Evolutionary conservation across 257 asterid species (phyloP).

Genomic region (Solanum pinnatisectum): DNA sequence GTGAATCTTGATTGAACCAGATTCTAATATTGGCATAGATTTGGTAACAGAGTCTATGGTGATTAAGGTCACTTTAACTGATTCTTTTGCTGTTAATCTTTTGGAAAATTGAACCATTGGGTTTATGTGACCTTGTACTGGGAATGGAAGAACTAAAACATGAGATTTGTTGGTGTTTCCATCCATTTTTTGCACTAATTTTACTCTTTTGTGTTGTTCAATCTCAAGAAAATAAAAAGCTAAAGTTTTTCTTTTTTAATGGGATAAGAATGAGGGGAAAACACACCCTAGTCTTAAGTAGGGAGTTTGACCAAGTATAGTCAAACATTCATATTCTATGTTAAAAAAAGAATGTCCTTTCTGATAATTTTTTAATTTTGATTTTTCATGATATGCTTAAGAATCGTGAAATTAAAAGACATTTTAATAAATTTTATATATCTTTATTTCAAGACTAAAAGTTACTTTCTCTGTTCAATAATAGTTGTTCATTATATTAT

Average conservation of each 20-base stretch:
- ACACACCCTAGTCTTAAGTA: neutral
- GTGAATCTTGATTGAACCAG: slow-evolving; percentile 8
- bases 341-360: too few relatives aligned
- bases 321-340: neutral
- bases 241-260: too few relatives aligned
- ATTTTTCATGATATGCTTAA: accelerated
- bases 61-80: slow-evolving; percentile 15
- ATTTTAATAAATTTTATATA: too few relatives aligned
- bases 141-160: slow-evolving; percentile 33
- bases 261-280: neutral
- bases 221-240: neutral
- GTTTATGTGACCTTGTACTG: slow-evolving; percentile 52
- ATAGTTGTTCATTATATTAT: too few relatives aligned
- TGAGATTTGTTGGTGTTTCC: neutral
- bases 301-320: neutral
- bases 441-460: too few relatives aligned
- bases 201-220: neutral
- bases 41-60: neutral
- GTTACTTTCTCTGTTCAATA: too few relatives aligned
- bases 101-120: slow-evolving; percentile 43
- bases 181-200: neutral
- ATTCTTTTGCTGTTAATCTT: slow-evolving; percentile 25
- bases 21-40: neutral
- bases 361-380: accelerated
- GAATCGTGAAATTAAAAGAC: accelerated